These are phyloP conservation scores for Selenicereus undatus DNA, from an alignment of 148 eudicot species.

Conservation along the genomic window DNA sequence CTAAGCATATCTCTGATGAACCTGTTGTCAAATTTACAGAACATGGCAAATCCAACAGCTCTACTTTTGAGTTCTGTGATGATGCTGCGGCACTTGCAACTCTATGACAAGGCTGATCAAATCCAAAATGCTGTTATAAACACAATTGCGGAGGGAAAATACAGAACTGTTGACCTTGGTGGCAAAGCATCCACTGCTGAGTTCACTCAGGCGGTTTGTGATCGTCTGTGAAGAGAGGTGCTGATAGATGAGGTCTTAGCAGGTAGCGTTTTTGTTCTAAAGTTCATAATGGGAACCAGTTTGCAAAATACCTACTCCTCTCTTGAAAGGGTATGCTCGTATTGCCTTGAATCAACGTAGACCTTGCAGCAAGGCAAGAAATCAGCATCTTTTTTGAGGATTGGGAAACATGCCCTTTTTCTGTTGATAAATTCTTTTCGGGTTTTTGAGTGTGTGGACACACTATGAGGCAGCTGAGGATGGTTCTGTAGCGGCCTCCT, in stretches of 20 bases:
- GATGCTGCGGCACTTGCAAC: conserved; percentile 83
- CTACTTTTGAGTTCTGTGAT: conserved; percentile 76
- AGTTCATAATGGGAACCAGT: conserved; percentile 14
- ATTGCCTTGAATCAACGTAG: conserved; percentile 17
- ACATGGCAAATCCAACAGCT: conserved; percentile 93
- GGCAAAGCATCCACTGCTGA: conserved; percentile 74
- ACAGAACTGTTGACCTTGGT: conserved; percentile 86
- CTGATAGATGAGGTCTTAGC: neutral
- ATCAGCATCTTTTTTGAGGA: conserved; percentile 10
- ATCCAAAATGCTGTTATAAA: conserved; percentile 74
- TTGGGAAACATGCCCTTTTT: conserved; percentile 16
- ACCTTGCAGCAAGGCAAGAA: conserved; percentile 11
- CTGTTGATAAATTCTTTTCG: conserved; percentile 15
- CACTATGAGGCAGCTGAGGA: neutral
- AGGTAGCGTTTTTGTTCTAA: conserved; percentile 18
- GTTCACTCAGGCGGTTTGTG: conserved; percentile 78
- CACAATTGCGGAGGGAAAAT: conserved; percentile 86
- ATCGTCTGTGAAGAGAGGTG: conserved; percentile 50
- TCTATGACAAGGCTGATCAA: conserved; percentile 74
- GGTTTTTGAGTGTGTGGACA: neutral
- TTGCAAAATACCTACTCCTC: neutral
- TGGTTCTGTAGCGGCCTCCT: neutral
- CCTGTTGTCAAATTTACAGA: neutral
- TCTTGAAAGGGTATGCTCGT: conserved; percentile 10
- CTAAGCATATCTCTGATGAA: neutral